Conservation (phyloP, 192 early-diverging fungal genomes). For the Backusella tuberculispora region DNA sequence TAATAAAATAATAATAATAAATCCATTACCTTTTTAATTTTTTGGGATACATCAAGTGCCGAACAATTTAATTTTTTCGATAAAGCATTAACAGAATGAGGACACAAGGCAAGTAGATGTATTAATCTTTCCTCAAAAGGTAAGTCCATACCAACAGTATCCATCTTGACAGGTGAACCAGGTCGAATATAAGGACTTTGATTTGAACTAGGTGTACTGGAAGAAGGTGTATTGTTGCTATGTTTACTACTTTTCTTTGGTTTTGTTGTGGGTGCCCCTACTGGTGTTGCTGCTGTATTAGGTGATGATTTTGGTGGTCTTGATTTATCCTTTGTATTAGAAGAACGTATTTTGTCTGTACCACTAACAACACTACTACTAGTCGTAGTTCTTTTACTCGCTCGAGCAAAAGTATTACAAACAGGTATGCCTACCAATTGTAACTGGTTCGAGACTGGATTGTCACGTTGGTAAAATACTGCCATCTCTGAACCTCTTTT, state of each 20-base stretch:
- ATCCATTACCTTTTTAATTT: not conserved
- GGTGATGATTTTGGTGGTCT: too few species aligned
- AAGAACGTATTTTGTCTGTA: too few species aligned
- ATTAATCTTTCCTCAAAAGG: conserved; percentile 19
- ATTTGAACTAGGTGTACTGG: not conserved
- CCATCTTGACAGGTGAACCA: not conserved
- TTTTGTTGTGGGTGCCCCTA: not conserved
- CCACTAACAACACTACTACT: too few species aligned
- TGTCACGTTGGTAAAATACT: conserved; percentile 13
- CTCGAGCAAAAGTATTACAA: conserved; percentile 11
- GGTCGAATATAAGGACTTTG: not conserved
- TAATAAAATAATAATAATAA: not conserved
- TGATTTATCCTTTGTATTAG: too few species aligned
- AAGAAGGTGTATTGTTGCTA: not conserved
- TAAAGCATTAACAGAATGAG: not conserved
- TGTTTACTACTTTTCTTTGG: not conserved
- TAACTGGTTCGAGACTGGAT: not conserved
- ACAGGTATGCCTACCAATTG: conserved; percentile 5
- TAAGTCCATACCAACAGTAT: not conserved
- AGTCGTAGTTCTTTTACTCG: not conserved
- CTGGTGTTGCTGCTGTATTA: not conserved
- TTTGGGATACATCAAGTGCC: conserved; percentile 1
- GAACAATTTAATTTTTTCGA: conserved; percentile 18
- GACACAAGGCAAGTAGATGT: conserved; percentile 20
- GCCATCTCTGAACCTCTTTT: conserved; percentile 16